Evolutionary conservation across 2,329 filamentous ascomycete genomes (phyloP).

Genomic region (Exserohilum rostratum): DNA sequence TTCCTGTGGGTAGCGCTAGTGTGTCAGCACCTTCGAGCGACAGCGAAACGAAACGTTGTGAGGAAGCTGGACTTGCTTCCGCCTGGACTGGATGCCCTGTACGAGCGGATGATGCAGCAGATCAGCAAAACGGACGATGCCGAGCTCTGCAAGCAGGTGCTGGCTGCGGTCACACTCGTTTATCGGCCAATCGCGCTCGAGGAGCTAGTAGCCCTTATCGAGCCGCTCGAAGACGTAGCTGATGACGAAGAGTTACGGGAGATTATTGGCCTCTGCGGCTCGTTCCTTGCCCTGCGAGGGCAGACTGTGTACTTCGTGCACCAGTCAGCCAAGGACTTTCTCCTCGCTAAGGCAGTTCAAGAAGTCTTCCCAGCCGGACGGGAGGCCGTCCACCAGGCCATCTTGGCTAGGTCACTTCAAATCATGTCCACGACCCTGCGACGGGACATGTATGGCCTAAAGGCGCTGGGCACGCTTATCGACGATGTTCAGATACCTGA

Average conservation of each 20-base stretch:
- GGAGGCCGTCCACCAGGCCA: background rate
- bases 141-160: slow-evolving; percentile 44
- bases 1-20: slow-evolving; percentile 36
- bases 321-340: slow-evolving; percentile 43
- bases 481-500: background rate
- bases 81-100: slow-evolving; percentile 47
- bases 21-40: slow-evolving; percentile 42
- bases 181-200: slow-evolving; percentile 48
- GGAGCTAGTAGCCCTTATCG: slow-evolving; percentile 41
- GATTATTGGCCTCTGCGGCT: slow-evolving; percentile 49
- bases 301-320: background rate
- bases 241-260: background rate
- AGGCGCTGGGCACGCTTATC: background rate
- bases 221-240: slow-evolving; percentile 10
- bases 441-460: background rate
- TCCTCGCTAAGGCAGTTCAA: slow-evolving; percentile 21
- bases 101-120: slow-evolving; percentile 48
- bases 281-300: slow-evolving; percentile 19
- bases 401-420: background rate
- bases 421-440: background rate
- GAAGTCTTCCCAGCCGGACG: slow-evolving; percentile 13
- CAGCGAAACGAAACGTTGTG: slow-evolving; percentile 17
- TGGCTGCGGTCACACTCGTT: slow-evolving; percentile 38
- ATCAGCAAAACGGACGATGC: slow-evolving; percentile 38
- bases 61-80: slow-evolving; percentile 39